Evolutionary conservation across 257 asterid genomes (phyloP).

Genomic region (Solanum clarkiae): DNA sequence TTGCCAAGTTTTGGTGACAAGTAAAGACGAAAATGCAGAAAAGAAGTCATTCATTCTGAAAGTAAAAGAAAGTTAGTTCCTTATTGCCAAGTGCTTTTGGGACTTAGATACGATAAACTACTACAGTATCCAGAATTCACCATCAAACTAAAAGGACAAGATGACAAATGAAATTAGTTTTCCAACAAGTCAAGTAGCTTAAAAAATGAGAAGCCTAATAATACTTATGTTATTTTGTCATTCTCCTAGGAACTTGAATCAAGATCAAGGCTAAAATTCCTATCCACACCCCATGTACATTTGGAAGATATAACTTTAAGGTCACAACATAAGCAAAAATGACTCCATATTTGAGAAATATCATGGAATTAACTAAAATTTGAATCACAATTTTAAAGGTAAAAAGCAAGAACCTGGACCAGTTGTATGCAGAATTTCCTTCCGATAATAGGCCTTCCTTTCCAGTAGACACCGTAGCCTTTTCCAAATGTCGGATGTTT

Average conservation of each 20-base stretch:
- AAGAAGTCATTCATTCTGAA: background rate
- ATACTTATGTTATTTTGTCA: background rate
- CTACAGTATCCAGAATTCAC: background rate
- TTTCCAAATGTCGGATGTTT: conserved; percentile 91
- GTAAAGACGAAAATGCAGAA: background rate
- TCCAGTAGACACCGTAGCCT: conserved; percentile 97
- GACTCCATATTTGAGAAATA: background rate
- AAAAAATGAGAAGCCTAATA: background rate
- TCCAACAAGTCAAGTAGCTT: background rate
- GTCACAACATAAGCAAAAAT: background rate
- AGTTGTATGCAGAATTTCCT: conserved; percentile 95
- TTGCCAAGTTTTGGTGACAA: background rate
- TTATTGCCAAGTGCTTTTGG: background rate
- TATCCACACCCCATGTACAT: background rate
- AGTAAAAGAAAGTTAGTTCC: background rate
- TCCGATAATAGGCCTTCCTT: conserved; percentile 94
- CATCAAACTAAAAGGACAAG: background rate
- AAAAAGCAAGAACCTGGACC: conserved; percentile 66
- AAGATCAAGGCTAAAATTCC: background rate
- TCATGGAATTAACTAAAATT: conserved; percentile 1
- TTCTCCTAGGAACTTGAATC: background rate
- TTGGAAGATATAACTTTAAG: background rate
- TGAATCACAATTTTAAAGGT: background rate
- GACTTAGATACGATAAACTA: background rate
- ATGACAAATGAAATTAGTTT: background rate